Percentiles rank a stretch among this genome's conserved stretches.
Evolutionary conservation across 441 rosid genomes (phyloP).

Genomic region (Syzygium malaccense): DNA sequence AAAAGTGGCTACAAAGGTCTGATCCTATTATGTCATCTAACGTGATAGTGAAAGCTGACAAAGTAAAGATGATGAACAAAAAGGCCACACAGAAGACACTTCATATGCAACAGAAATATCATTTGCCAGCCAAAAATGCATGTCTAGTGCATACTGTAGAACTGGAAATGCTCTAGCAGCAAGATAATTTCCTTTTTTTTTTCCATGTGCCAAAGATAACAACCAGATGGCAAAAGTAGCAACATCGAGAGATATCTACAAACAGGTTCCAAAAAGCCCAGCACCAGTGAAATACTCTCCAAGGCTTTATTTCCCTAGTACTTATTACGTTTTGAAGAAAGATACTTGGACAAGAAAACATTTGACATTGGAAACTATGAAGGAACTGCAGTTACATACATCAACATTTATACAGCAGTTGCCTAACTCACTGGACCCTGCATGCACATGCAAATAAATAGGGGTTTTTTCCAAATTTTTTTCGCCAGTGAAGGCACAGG

Average conservation of each 20-base stretch:
- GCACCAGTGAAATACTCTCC: neutral
- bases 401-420: neutral
- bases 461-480: neutral
- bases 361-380: neutral
- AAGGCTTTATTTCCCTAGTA: neutral
- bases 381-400: neutral
- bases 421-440: neutral
- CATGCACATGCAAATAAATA: neutral
- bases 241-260: neutral
- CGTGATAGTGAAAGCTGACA: neutral
- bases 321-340: neutral
- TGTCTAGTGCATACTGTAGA: neutral
- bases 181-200: neutral
- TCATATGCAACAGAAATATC: neutral
- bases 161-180: neutral
- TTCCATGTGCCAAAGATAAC: neutral
- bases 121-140: neutral
- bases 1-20: neutral
- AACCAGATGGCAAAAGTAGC: neutral
- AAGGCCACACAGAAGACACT: neutral
- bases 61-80: neutral
- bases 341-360: neutral
- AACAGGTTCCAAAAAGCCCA: neutral
- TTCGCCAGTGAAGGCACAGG: neutral
- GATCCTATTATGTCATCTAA: neutral